Conservation (phyloP, 2,329 filamentous ascomycete species). For the Beauveria varroae region DNA sequence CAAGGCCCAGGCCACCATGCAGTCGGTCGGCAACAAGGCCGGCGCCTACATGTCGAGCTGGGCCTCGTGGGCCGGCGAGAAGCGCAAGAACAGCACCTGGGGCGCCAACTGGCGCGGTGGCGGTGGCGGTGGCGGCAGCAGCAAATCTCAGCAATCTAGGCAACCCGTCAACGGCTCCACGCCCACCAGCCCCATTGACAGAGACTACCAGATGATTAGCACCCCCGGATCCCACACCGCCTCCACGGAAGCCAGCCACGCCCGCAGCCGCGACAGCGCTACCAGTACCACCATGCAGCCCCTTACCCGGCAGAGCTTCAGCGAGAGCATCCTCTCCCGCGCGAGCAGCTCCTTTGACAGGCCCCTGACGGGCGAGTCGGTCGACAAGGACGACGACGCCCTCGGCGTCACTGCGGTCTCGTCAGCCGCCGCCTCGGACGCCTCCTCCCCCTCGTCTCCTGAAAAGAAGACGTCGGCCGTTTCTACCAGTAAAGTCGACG, state of each 20-base stretch:
- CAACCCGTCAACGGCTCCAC: slow-evolving; percentile 25
- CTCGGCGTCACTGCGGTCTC: slow-evolving; percentile 9
- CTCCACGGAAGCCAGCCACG: slow-evolving; percentile 21
- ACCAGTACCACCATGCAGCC: slow-evolving; percentile 21
- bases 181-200: slow-evolving; percentile 30
- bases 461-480: slow-evolving; percentile 14
- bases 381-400: neutral
- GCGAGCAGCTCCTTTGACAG: slow-evolving; percentile 23
- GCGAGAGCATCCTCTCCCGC: slow-evolving; percentile 37
- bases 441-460: neutral
- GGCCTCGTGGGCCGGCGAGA: slow-evolving; percentile 67
- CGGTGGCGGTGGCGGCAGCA: slow-evolving; percentile 21
- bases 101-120: slow-evolving; percentile 30
- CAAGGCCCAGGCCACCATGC: slow-evolving; percentile 39
- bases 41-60: slow-evolving; percentile 61
- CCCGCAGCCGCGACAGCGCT: slow-evolving; percentile 10
- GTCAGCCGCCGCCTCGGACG: slow-evolving; percentile 1
- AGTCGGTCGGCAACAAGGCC: slow-evolving; percentile 47
- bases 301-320: slow-evolving; percentile 34
- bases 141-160: slow-evolving; percentile 23
- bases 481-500: neutral
- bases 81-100: slow-evolving; percentile 52
- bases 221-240: slow-evolving; percentile 21
- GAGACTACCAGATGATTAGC: slow-evolving; percentile 29
- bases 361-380: slow-evolving; percentile 13